Conservation (phyloP, 2,329 filamentous ascomycete genomes). For the Chalaropsis thielavioides region DNA sequence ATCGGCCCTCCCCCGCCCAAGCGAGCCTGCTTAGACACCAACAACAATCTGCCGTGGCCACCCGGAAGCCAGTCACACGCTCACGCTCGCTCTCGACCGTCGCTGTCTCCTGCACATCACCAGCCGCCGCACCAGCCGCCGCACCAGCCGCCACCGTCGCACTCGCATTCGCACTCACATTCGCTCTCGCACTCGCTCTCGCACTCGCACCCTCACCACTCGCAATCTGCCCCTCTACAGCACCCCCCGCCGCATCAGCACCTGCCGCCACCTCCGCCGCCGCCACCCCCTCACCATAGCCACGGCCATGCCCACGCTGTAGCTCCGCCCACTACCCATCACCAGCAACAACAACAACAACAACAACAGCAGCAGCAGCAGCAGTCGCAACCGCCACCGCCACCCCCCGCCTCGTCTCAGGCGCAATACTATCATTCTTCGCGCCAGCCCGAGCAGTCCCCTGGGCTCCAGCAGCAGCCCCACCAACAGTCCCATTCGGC, state of each 20-base stretch:
- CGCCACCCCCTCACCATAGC: slow-evolving; percentile 21
- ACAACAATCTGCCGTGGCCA: slow-evolving; percentile 7
- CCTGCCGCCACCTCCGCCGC: slow-evolving; percentile 24
- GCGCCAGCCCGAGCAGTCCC: neutral
- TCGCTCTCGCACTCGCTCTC: slow-evolving; percentile 11
- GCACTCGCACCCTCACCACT: slow-evolving; percentile 20
- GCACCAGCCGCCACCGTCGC: slow-evolving; percentile 22
- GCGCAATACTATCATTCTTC: slow-evolving; percentile 17
- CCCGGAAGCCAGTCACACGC: neutral
- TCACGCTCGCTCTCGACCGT: slow-evolving; percentile 22
- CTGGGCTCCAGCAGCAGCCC: neutral
- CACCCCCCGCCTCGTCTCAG: slow-evolving; percentile 11
- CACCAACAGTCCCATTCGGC: neutral
- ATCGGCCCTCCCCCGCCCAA: slow-evolving; percentile 8
- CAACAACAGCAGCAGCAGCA: neutral
- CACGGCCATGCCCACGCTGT: neutral
- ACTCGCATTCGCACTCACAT: slow-evolving; percentile 18
- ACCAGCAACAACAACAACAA: neutral
- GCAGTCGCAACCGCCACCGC: neutral
- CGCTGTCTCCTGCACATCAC: slow-evolving; percentile 26
- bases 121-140: slow-evolving; percentile 22
- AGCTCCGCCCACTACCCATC: neutral
- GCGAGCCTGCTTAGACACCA: neutral
- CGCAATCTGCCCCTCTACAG: slow-evolving; percentile 16
- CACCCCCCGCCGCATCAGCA: slow-evolving; percentile 19